These are phyloP conservation scores for Solanum neorickii DNA, from an alignment of 257 asterid genomes.

Conservation along the genomic window DNA sequence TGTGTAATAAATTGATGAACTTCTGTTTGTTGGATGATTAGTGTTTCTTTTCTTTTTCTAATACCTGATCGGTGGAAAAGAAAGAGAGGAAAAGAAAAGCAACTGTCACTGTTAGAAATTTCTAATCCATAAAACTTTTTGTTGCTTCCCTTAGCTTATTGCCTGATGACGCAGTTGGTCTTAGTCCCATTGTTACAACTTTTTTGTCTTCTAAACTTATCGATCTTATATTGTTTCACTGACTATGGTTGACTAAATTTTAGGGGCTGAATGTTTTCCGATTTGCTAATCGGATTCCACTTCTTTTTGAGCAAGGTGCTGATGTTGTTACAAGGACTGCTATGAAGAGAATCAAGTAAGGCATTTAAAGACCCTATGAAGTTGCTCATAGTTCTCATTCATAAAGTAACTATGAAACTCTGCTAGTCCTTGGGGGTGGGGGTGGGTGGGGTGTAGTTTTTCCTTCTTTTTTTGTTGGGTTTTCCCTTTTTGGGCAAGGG, in stretches of 20 bases:
- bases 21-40: not conserved
- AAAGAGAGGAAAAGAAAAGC: not conserved
- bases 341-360: conserved; percentile 77
- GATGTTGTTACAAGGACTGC: conserved; percentile 94
- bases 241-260: conserved; percentile 12
- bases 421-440: not conserved
- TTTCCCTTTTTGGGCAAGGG: not conserved
- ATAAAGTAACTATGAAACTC: not conserved
- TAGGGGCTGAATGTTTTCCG: conserved; percentile 87
- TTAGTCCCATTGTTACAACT: not conserved
- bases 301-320: conserved; percentile 93
- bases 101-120: not conserved
- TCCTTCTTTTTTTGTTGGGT: not conserved
- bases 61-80: not conserved
- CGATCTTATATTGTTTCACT: not conserved
- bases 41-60: not conserved
- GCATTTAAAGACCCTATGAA: not conserved
- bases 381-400: not conserved
- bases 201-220: not conserved
- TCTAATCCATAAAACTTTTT: not conserved
- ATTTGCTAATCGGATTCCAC: conserved; percentile 93
- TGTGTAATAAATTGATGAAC: not conserved
- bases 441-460: not conserved
- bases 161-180: not conserved
- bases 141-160: not conserved